Conservation (phyloP, 257 asterid genomes). For the Jasminum sambac region DNA sequence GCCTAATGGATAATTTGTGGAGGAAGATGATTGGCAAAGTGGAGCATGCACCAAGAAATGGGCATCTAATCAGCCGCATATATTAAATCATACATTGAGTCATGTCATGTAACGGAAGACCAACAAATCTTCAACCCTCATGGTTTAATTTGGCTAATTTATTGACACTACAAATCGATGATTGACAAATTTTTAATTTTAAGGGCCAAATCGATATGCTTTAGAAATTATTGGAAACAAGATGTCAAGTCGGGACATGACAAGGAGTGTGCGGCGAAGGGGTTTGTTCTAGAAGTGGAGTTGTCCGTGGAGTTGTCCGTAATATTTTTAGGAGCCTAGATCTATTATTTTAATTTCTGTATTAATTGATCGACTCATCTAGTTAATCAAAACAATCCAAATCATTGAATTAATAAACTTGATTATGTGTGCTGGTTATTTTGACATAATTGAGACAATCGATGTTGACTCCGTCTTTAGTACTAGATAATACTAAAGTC, state of each 20-base stretch:
- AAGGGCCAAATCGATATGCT: neutral
- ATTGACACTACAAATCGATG: neutral
- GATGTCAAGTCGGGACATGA: neutral
- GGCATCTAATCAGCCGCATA: slow-evolving; percentile 72
- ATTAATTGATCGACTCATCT: too few relatives aligned
- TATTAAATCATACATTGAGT: slow-evolving; percentile 40
- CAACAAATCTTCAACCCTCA: slow-evolving; percentile 30
- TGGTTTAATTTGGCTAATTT: slow-evolving; percentile 24
- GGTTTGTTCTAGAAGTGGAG: neutral
- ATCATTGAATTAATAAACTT: too few relatives aligned
- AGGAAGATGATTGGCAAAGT: slow-evolving; percentile 18
- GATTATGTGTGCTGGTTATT: too few relatives aligned
- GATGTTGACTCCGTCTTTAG: too few relatives aligned
- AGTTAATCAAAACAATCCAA: too few relatives aligned
- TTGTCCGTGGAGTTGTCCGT: too few relatives aligned
- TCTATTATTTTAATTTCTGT: too few relatives aligned
- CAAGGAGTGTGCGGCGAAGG: neutral
- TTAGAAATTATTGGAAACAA: neutral
- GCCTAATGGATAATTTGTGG: too few relatives aligned
- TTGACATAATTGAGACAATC: too few relatives aligned
- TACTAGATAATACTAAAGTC: too few relatives aligned
- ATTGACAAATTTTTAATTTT: neutral
- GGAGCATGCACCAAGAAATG: slow-evolving; percentile 49
- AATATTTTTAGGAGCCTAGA: too few relatives aligned
- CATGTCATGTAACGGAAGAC: slow-evolving; percentile 23